A percentile compares a stretch with the other conserved stretches of the same genome.
Conservation (phyloP, 1,284 basidiomycete genomes). For the Cutaneotrichosporon cyanovorans region DNA sequence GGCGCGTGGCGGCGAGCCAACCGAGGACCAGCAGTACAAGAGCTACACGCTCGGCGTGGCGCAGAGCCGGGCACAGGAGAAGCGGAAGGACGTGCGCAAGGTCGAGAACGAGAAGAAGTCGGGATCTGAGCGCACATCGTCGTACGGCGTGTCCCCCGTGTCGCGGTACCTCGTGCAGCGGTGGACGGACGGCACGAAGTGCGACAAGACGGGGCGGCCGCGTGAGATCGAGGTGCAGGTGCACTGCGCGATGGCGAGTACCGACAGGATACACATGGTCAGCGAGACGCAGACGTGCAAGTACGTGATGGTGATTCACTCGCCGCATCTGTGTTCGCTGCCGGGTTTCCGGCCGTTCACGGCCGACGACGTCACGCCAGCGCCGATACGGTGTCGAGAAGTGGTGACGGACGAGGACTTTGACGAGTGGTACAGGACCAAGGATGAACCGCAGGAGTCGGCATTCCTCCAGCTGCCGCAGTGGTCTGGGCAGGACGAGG, state of each 20-base stretch:
- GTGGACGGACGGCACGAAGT: constrained; percentile 82
- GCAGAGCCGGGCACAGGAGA: constrained; percentile 6
- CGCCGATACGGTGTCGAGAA: constrained; percentile 38
- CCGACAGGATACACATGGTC: constrained; percentile 68
- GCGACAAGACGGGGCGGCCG: constrained; percentile 77
- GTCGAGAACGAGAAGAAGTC: background rate
- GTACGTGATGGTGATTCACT: constrained; percentile 85
- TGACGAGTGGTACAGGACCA: constrained; percentile 16
- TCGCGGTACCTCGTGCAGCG: constrained; percentile 78
- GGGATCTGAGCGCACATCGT: constrained; percentile 22
- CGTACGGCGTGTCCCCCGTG: constrained; percentile 24
- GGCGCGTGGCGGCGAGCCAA: constrained; percentile 32
- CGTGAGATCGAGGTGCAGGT: constrained; percentile 93
- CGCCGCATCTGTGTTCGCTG: constrained; percentile 80
- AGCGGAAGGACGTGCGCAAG: background rate
- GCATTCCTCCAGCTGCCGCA: background rate
- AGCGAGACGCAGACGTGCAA: constrained; percentile 82
- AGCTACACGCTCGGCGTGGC: constrained; percentile 42
- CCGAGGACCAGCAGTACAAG: constrained; percentile 58
- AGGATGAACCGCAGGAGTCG: constrained; percentile 3
- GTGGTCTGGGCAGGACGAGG: background rate
- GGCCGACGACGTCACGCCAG: constrained; percentile 27
- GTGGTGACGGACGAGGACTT: constrained; percentile 37
- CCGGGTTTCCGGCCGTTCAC: constrained; percentile 73
- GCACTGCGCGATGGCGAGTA: constrained; percentile 86